phyloP scores from a whole-genome alignment of 73 alveolate genomes.

The Paramecium bursaria region DNA sequence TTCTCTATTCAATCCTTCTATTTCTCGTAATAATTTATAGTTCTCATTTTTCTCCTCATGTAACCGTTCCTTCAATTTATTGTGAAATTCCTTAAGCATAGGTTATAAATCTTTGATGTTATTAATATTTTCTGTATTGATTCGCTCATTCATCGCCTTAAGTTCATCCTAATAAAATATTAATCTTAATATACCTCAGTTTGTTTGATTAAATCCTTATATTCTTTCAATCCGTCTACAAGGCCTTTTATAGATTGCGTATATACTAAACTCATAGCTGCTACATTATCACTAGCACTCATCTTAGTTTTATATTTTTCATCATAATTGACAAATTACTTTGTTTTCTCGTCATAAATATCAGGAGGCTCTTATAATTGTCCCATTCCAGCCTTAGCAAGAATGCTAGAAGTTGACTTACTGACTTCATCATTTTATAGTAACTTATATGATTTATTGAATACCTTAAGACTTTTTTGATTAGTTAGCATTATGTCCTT shows the following conservation, averaged over 20 bases:
- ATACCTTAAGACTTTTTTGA: constrained; percentile 60
- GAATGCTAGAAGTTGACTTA: constrained; percentile 49
- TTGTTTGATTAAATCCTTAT: constrained; percentile 37
- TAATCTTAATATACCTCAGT: too few relatives aligned
- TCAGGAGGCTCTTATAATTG: constrained; percentile 70
- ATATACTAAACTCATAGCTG: constrained; percentile 46
- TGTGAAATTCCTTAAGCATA: background rate
- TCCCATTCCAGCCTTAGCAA: constrained; percentile 66
- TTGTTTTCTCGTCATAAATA: constrained; percentile 69
- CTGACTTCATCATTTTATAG: constrained; percentile 69
- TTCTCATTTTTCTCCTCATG: constrained; percentile 41
- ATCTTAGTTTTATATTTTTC: constrained; percentile 69
- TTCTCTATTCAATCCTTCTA: constrained; percentile 39
- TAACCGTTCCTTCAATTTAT: constrained; percentile 18
- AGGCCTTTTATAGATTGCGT: constrained; percentile 8
- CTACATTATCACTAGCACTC: constrained; percentile 68
- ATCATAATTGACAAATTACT: constrained; percentile 65
- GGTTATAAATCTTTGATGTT: constrained; percentile 6
- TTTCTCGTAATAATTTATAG: background rate
- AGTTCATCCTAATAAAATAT: constrained; percentile 15
- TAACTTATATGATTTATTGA: constrained; percentile 33
- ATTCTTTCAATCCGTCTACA: constrained; percentile 24
- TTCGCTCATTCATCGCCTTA: constrained; percentile 6
- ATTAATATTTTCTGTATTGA: constrained; percentile 3
- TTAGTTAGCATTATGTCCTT: constrained; percentile 69